phyloP scores from a whole-genome alignment of 2,329 filamentous ascomycete species.

The Fusarium begoniae region DNA sequence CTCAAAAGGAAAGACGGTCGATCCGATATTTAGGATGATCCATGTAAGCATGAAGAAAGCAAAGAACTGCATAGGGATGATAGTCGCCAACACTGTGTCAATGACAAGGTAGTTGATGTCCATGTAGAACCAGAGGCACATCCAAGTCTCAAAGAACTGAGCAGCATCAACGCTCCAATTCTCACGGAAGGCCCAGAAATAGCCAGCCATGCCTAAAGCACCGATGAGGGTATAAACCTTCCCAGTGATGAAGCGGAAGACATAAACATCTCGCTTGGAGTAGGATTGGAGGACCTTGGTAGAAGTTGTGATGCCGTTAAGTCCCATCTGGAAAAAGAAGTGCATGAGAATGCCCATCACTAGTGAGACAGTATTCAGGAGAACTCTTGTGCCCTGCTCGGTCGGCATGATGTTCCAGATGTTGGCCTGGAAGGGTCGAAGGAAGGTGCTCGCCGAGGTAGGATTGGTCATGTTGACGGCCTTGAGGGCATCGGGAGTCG shows the following conservation, averaged over 20 bases:
- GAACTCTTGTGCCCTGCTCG: background rate
- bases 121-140: conserved; percentile 50
- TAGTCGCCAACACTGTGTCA: conserved; percentile 42
- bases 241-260: background rate
- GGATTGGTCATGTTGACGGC: background rate
- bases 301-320: background rate
- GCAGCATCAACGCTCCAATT: conserved; percentile 49
- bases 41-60: conserved; percentile 54
- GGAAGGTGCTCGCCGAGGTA: background rate
- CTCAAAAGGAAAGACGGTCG: conserved; percentile 19
- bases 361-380: background rate
- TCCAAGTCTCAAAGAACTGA: conserved; percentile 41
- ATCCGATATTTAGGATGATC: conserved; percentile 37
- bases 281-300: background rate
- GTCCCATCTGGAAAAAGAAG: background rate
- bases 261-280: background rate
- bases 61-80: conserved; percentile 48
- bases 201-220: conserved; percentile 48
- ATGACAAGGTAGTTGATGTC: conserved; percentile 54
- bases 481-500: background rate
- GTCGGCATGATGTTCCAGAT: background rate
- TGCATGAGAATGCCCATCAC: background rate
- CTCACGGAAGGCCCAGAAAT: conserved; percentile 55
- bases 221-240: background rate
- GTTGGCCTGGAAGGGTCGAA: background rate